Evolutionary conservation across 176 grass and related monocot species (phyloP).

Genomic region (Bolboschoenus planiculmis): DNA sequence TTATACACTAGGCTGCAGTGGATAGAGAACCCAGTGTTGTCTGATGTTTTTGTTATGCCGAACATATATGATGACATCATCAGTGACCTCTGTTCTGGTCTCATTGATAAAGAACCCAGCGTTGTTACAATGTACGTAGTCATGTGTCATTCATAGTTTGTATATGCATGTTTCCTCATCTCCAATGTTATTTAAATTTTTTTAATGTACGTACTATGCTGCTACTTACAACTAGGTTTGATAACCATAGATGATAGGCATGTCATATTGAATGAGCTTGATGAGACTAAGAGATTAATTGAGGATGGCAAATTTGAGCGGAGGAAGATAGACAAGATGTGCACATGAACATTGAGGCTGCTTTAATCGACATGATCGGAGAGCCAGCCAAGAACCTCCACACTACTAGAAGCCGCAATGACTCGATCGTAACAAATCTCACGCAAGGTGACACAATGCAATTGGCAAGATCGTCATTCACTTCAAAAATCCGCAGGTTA

Average conservation of each 20-base stretch:
- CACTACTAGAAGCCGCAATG: constrained; percentile 90
- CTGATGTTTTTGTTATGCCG: constrained; percentile 96
- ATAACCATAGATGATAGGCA: constrained; percentile 71
- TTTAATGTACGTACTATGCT: neutral
- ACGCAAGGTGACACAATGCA: constrained; percentile 83
- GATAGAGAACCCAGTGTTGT: constrained; percentile 74
- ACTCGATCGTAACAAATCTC: constrained; percentile 84
- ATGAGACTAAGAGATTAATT: constrained; percentile 77
- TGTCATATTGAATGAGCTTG: constrained; percentile 66
- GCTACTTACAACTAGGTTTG: constrained; percentile 59
- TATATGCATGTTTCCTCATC: neutral
- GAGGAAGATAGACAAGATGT: constrained; percentile 87
- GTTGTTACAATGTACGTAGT: neutral
- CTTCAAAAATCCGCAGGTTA: constrained; percentile 87
- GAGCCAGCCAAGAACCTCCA: constrained; percentile 96
- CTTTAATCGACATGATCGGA: constrained; percentile 79
- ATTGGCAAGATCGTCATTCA: constrained; percentile 82
- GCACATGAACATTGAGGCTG: constrained; percentile 98
- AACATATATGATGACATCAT: constrained; percentile 98
- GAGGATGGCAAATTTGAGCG: constrained; percentile 82
- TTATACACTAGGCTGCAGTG: constrained; percentile 34
- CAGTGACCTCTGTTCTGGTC: constrained; percentile 88
- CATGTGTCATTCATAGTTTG: neutral
- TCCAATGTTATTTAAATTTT: neutral
- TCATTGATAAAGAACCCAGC: too few species aligned